Conservation (phyloP, 345 rosid genomes). For the Eucalyptus curtisii region DNA sequence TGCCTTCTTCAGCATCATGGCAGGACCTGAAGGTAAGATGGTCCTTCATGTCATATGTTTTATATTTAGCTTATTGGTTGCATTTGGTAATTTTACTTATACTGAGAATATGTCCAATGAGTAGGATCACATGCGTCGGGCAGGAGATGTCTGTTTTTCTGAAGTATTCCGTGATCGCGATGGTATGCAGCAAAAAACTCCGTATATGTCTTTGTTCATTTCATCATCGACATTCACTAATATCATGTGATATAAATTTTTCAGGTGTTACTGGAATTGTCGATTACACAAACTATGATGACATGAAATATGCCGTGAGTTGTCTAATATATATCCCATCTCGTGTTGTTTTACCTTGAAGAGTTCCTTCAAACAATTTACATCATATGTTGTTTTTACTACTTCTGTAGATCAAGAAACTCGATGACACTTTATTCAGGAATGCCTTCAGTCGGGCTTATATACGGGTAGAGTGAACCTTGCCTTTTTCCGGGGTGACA, state of each 20-base stretch:
- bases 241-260: background rate
- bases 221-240: background rate
- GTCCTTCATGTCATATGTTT: background rate
- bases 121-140: constrained; percentile 97
- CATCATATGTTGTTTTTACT: background rate
- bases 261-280: constrained; percentile 84
- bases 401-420: constrained; percentile 55
- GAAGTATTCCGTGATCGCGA: constrained; percentile 82
- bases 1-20: constrained; percentile 98
- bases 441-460: constrained; percentile 85
- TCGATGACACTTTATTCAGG: constrained; percentile 76
- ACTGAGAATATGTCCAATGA: background rate
- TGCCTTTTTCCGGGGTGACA: background rate
- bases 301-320: constrained; percentile 95
- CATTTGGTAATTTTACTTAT: background rate
- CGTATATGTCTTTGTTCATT: background rate
- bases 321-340: background rate
- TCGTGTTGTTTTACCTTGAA: background rate
- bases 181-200: constrained; percentile 25
- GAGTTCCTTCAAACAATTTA: background rate
- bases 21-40: constrained; percentile 92
- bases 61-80: background rate
- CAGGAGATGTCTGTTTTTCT: constrained; percentile 97
- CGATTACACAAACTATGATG: constrained; percentile 82
- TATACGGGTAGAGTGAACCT: constrained; percentile 40